A percentile compares a stretch with the other conserved stretches of the same genome.
Evolutionary conservation across 2,329 filamentous ascomycete genomes (phyloP).

Genomic region (Paraconiothyrium sp.): DNA sequence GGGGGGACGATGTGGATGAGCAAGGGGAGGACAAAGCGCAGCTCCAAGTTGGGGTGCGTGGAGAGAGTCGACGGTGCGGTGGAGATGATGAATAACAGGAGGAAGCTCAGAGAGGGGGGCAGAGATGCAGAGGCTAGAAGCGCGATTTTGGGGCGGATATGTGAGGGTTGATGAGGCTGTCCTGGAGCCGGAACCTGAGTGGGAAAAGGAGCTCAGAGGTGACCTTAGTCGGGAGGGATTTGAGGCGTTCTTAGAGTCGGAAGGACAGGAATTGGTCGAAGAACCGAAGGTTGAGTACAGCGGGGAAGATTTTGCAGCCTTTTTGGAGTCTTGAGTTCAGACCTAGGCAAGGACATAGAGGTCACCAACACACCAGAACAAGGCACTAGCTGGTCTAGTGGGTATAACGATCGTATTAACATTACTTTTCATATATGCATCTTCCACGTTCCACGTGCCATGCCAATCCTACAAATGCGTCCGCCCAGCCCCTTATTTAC

Average conservation of each 20-base stretch:
- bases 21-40: too few relatives aligned
- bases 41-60: too few relatives aligned
- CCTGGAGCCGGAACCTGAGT: neutral
- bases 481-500: too few relatives aligned
- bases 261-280: neutral
- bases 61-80: neutral
- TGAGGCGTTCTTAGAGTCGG: neutral
- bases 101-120: neutral
- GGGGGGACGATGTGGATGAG: too few relatives aligned
- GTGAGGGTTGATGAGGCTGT: neutral
- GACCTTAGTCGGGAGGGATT: neutral
- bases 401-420: conserved; percentile 17
- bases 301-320: too few relatives aligned
- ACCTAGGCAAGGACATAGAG: neutral
- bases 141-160: neutral
- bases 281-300: neutral
- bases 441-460: neutral
- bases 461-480: neutral
- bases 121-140: neutral
- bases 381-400: neutral
- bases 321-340: too few relatives aligned
- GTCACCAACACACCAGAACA: too few relatives aligned
- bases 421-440: conserved; percentile 9
- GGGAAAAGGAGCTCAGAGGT: neutral
- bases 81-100: neutral